Evolutionary conservation across 768 basidiomycete species (phyloP), one percentile per base, ranked within the genome.

Genomic region (Russula vinacea): DNA sequence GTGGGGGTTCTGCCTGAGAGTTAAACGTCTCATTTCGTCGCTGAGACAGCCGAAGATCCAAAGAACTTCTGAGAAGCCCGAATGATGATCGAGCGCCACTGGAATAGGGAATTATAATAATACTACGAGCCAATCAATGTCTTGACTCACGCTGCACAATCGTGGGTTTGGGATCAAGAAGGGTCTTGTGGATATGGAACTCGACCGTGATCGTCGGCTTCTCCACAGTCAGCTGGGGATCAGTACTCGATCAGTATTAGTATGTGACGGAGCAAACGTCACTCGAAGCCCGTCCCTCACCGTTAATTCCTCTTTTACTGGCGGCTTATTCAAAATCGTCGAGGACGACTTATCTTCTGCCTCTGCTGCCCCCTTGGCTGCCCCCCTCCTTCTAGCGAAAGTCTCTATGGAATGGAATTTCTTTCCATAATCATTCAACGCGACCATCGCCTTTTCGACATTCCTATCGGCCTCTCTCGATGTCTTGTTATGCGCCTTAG

Each of bases 31-130:
- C 5, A 4, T 47, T 5, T 52, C 5, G 8, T 19, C 47, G 24
- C 57, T 35, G 55, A 52, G n/a, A 29, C 64, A 60, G 35, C 24
- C 47, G 49, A 66, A 62, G 19, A 56, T 62, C 64, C 64, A 66
- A 17, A 62, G 32, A 8, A 66, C 37, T 53, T 66, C 64, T 22
- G 35, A 6, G 2, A 51, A 13, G 4, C 10, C 44, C 17, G 64
- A 26, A 6, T 39, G 52, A 29, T 14, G 10, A 44, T 55, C n/a
- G 22, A 65, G 59, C 10, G 17, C 16, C 39, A 56, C 64, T 65
- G 29, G 8, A 2, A 50, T 16, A 24, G 1, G 45, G 9, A 24
- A 57, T 16, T n/a, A n/a, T n/a, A n/a, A n/a, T 51, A 49, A 42
- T 42, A 42, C 39, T 1, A 44, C 2, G 26, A 33, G 17, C 1